Percentiles rank a stretch among this genome's conserved stretches.
Evolutionary conservation across 805 yeast genomes (phyloP).

Genomic region (Hermanozyma aechmeae): DNA sequence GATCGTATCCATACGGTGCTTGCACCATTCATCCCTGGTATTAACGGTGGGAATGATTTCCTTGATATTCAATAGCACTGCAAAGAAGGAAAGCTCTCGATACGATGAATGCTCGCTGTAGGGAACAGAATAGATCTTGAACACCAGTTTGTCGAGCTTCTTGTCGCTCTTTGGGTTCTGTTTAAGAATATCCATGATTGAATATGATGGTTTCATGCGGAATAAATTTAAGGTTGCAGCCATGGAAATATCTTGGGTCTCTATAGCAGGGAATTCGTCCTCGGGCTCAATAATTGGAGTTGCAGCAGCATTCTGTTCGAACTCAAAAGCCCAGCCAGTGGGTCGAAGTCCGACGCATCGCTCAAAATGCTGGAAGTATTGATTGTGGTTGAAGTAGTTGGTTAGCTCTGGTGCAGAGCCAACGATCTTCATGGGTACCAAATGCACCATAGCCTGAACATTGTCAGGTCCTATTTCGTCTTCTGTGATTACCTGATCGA

Average conservation of each 20-base stretch:
- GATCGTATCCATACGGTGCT: slow-evolving; percentile 20
- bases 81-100: slow-evolving; percentile 64
- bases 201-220: slow-evolving; percentile 11
- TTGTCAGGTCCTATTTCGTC: slow-evolving; percentile 33
- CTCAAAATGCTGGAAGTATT: slow-evolving; percentile 38
- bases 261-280: slow-evolving; percentile 3
- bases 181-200: slow-evolving; percentile 20
- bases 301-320: too few species aligned
- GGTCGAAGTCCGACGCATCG: slow-evolving; percentile 70
- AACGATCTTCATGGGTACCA: slow-evolving; percentile 58
- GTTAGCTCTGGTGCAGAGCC: slow-evolving; percentile 36
- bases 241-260: slow-evolving; percentile 2
- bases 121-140: slow-evolving; percentile 58
- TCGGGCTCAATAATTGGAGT: not conserved
- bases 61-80: slow-evolving; percentile 39
- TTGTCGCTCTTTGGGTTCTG: slow-evolving; percentile 13
- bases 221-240: slow-evolving; percentile 8
- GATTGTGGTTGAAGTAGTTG: slow-evolving; percentile 39
- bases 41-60: slow-evolving; percentile 77
- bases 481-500: slow-evolving; percentile 18
- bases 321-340: slow-evolving; percentile 77
- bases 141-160: slow-evolving; percentile 15
- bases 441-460: slow-evolving; percentile 52
- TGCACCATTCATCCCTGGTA: slow-evolving; percentile 16
- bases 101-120: slow-evolving; percentile 93